phyloP scores from a whole-genome alignment of 306 rosid genomes.

The Vigna angularis region DNA sequence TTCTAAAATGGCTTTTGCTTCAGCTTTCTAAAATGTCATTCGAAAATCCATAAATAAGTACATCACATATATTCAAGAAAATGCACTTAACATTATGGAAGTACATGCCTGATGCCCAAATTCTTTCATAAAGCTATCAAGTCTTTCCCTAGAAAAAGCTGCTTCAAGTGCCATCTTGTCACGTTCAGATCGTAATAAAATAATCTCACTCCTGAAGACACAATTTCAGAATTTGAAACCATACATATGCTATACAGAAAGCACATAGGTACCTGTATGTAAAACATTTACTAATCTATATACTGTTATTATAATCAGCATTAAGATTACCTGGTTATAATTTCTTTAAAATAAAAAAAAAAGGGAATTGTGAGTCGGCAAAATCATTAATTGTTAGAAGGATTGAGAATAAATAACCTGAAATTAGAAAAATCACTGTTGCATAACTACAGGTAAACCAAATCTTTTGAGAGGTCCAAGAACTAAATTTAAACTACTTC shows the following conservation, averaged over 20 bases:
- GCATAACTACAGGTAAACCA: not conserved
- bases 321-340: not conserved
- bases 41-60: conserved; percentile 32
- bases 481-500: not conserved
- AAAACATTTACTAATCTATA: conserved; percentile 2
- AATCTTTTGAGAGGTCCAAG: not conserved
- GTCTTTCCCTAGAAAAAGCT: conserved; percentile 74
- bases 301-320: not conserved
- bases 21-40: conserved; percentile 64
- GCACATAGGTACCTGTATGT: not conserved
- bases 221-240: not conserved
- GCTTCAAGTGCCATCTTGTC: conserved; percentile 77
- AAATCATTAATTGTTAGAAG: not conserved
- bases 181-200: conserved; percentile 72
- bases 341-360: not conserved
- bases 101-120: conserved; percentile 75
- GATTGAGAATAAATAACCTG: not conserved
- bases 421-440: not conserved
- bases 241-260: not conserved
- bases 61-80: conserved; percentile 17
- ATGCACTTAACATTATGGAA: conserved; percentile 17
- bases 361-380: not conserved
- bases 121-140: conserved; percentile 77
- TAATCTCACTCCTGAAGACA: conserved; percentile 69
- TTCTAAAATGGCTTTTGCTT: conserved; percentile 67